Conservation (phyloP, 495 filamentous ascomycete genomes). For the Penicillium verhagenii region DNA sequence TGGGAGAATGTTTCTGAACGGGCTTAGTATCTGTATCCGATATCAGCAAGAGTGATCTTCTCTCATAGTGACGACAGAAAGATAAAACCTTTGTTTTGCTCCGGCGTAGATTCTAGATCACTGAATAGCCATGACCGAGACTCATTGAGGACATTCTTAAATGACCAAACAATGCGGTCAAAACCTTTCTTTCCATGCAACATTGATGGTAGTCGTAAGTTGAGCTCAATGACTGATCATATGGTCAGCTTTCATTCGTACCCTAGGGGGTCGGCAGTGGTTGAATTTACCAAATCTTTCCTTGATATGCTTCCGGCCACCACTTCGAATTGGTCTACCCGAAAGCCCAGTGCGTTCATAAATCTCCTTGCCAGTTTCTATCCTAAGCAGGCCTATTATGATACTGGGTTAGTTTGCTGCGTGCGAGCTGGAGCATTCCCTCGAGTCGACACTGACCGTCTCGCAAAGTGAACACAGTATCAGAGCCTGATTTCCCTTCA, state of each 20-base stretch:
- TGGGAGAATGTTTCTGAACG: slow-evolving; percentile 54
- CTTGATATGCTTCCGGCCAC: slow-evolving; percentile 59
- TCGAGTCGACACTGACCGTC: slow-evolving; percentile 52
- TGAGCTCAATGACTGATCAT: slow-evolving; percentile 69
- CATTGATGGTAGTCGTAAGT: slow-evolving; percentile 80
- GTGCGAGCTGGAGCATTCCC: neutral
- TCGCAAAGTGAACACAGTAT: slow-evolving; percentile 72
- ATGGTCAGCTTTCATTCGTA: slow-evolving; percentile 6
- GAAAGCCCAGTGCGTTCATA: slow-evolving; percentile 84
- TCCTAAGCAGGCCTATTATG: slow-evolving; percentile 60
- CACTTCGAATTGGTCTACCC: slow-evolving; percentile 64
- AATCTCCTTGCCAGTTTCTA: slow-evolving; percentile 78
- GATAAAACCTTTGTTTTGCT: slow-evolving; percentile 28
- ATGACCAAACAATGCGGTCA: slow-evolving; percentile 79
- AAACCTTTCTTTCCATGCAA: slow-evolving; percentile 89
- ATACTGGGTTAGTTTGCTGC: neutral
- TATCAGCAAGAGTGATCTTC: neutral
- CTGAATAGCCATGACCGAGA: slow-evolving; percentile 81
- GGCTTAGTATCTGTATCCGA: slow-evolving; percentile 36
- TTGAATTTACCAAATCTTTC: slow-evolving; percentile 51
- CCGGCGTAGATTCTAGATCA: slow-evolving; percentile 46
- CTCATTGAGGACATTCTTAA: slow-evolving; percentile 72
- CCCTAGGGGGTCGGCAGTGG: neutral
- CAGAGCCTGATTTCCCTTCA: slow-evolving; percentile 73
- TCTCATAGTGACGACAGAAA: neutral